A percentile compares a stretch with the other conserved stretches of the same genome.
Conservation (phyloP, 495 filamentous ascomycete genomes). For the Mycothermus thermophilus region DNA sequence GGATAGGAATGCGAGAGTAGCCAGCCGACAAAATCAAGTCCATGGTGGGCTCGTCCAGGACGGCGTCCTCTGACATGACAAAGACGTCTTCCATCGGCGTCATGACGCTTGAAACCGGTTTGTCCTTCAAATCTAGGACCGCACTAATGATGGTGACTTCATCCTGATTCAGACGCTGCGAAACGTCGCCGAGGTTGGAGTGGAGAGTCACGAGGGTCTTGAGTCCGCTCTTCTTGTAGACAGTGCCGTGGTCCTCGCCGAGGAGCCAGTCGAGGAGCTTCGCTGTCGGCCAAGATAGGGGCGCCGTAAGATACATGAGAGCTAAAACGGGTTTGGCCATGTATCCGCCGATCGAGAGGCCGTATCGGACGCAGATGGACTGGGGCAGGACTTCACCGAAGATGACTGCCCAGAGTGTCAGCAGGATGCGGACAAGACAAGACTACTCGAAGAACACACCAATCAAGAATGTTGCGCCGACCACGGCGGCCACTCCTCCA, state of each 20-base stretch:
- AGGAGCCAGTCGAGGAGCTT: slow-evolving; percentile 80
- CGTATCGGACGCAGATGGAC: slow-evolving; percentile 91
- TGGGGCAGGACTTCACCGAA: slow-evolving; percentile 95
- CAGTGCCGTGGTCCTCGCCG: slow-evolving; percentile 83
- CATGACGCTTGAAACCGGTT: slow-evolving; percentile 89
- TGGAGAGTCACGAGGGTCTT: slow-evolving; percentile 74
- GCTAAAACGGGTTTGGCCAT: slow-evolving; percentile 78
- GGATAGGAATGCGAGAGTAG: slow-evolving; percentile 90
- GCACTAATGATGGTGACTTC: slow-evolving; percentile 98
- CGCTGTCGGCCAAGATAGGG: slow-evolving; percentile 77
- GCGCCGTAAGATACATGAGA: slow-evolving; percentile 84
- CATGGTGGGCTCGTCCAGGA: slow-evolving; percentile 86
- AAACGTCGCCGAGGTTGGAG: slow-evolving; percentile 72
- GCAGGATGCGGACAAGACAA: neutral
- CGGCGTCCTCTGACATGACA: slow-evolving; percentile 80
- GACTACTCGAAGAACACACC: slow-evolving; percentile 39
- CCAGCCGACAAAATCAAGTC: slow-evolving; percentile 81
- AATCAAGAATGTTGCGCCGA: slow-evolving; percentile 85
- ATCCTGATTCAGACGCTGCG: slow-evolving; percentile 85
- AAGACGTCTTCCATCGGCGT: slow-evolving; percentile 97
- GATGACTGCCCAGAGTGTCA: slow-evolving; percentile 48
- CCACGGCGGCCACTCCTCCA: slow-evolving; percentile 85
- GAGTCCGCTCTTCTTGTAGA: slow-evolving; percentile 89
- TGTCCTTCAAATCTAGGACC: slow-evolving; percentile 91
- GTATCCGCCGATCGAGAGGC: slow-evolving; percentile 88